phyloP scores from a whole-genome alignment of 2,329 filamentous ascomycete genomes.

The Aspergillus awamori region DNA sequence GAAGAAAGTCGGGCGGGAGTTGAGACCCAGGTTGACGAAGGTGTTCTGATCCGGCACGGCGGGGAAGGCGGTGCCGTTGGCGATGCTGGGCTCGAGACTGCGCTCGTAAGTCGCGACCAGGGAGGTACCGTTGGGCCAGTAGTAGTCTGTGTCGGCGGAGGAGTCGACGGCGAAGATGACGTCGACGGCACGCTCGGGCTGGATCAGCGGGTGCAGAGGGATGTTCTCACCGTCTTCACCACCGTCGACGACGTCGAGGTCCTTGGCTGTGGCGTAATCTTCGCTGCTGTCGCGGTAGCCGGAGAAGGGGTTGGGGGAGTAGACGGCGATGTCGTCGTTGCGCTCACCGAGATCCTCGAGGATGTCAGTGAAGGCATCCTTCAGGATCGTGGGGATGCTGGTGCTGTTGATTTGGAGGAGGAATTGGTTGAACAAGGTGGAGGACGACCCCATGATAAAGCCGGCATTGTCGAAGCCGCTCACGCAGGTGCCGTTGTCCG shows the following conservation, averaged over 20 bases:
- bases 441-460: slow-evolving; percentile 83
- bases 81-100: slow-evolving; percentile 58
- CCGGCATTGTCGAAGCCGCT: slow-evolving; percentile 80
- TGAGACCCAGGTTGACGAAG: slow-evolving; percentile 75
- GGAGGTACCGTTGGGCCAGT: slow-evolving; percentile 77
- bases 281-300: slow-evolving; percentile 64
- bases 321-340: slow-evolving; percentile 74
- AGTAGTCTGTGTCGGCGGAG: slow-evolving; percentile 69
- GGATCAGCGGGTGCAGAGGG: slow-evolving; percentile 75
- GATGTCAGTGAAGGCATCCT: slow-evolving; percentile 55
- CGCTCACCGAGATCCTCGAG: slow-evolving; percentile 59
- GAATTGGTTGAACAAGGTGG: slow-evolving; percentile 80
- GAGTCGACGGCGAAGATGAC: slow-evolving; percentile 81
- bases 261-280: slow-evolving; percentile 54
- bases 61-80: slow-evolving; percentile 73
- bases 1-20: slow-evolving; percentile 76
- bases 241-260: slow-evolving; percentile 75
- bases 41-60: slow-evolving; percentile 73
- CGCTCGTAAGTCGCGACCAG: slow-evolving; percentile 75
- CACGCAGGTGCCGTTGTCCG: slow-evolving; percentile 64
- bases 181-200: slow-evolving; percentile 71
- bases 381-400: slow-evolving; percentile 55
- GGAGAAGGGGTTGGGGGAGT: slow-evolving; percentile 75
- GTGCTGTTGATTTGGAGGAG: slow-evolving; percentile 65
- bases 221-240: slow-evolving; percentile 79